Percentiles rank a stretch among this genome's conserved stretches.
phyloP scores from a whole-genome alignment of 768 basidiomycete species.

The Psilocybe cubensis region DNA sequence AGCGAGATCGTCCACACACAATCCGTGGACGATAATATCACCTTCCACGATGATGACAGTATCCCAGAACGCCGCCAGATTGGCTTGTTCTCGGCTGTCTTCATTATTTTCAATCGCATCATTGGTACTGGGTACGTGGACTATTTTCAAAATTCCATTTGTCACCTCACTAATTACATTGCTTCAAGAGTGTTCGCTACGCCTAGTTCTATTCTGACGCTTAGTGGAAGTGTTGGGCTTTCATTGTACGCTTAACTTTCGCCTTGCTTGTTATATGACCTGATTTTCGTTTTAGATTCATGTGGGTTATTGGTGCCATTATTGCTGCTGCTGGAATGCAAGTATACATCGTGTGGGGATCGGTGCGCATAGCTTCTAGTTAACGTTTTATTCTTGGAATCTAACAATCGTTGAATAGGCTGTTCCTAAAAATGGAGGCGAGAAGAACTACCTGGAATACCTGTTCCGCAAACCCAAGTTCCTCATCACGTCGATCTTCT shows the following conservation, averaged over 20 bases:
- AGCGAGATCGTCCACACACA: neutral
- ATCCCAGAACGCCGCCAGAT: constrained; percentile 16
- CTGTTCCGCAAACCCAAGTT: constrained; percentile 59
- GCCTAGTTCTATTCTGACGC: constrained; percentile 39
- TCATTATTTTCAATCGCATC: constrained; percentile 47
- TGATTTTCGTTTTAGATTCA: constrained; percentile 26
- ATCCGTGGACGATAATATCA: neutral
- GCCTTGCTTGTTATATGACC: neutral
- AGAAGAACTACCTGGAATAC: constrained; percentile 73
- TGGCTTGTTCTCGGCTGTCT: constrained; percentile 36
- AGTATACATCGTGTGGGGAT: constrained; percentile 45
- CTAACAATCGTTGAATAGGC: constrained; percentile 33
- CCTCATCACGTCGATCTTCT: constrained; percentile 59
- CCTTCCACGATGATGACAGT: neutral
- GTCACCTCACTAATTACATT: neutral
- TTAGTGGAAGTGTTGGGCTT: constrained; percentile 45
- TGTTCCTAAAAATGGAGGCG: constrained; percentile 67
- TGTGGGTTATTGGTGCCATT: constrained; percentile 47
- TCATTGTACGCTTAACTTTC: constrained; percentile 31
- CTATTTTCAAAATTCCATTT: neutral
- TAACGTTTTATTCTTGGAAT: neutral
- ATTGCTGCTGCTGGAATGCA: constrained; percentile 43
- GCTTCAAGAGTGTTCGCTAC: constrained; percentile 42
- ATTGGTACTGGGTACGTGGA: constrained; percentile 46
- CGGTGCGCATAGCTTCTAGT: constrained; percentile 26